Evolutionary conservation across 139 green algal genomes (phyloP).

Genomic region (Coelastrella sp.): DNA sequence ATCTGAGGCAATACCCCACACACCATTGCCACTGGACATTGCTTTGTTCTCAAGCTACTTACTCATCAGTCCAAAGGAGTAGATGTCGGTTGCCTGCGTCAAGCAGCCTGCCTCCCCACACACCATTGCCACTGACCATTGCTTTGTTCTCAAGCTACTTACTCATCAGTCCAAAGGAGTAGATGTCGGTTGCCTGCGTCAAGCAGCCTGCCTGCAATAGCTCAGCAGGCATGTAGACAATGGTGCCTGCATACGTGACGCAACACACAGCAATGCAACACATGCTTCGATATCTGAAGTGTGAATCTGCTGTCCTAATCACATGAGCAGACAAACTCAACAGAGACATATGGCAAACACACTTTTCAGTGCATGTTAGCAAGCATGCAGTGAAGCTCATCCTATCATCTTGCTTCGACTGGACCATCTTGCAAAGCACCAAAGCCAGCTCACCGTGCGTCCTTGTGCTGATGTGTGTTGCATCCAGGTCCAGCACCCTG

Average conservation of each 20-base stretch:
- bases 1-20: no score
- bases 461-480: constrained; percentile 56
- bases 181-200: constrained; percentile 58
- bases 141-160: neutral
- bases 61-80: constrained; percentile 64
- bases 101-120: constrained; percentile 54
- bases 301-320: no score
- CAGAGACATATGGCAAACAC: no score
- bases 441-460: constrained; percentile 48
- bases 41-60: neutral
- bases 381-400: no score
- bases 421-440: no score
- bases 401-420: no score
- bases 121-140: no score
- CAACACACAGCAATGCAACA: no score
- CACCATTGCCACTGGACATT: no score
- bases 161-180: constrained; percentile 64
- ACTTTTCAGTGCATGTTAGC: no score
- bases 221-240: constrained; percentile 65
- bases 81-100: constrained; percentile 58
- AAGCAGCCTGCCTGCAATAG: constrained; percentile 59
- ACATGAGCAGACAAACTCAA: no score
- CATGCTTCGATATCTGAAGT: no score
- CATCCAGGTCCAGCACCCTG: constrained; percentile 47
- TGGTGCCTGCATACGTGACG: constrained; percentile 26